phyloP scores from a whole-genome alignment of 2,329 filamentous ascomycete genomes.

The Fusarium oxysporum region DNA sequence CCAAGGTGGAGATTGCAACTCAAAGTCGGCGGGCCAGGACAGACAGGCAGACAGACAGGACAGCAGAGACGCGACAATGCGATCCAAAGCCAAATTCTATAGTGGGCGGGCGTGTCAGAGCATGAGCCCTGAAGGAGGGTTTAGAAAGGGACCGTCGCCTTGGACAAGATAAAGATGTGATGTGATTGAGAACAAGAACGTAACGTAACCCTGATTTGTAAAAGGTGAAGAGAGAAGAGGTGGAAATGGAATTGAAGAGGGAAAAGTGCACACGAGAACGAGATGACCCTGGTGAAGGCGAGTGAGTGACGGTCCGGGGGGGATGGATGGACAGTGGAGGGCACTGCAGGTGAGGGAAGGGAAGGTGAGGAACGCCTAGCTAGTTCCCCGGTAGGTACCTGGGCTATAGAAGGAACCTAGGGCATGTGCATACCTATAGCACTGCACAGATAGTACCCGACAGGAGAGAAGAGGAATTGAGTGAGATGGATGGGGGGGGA shows the following conservation, averaged over 20 bases:
- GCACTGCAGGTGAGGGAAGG: slow-evolving; percentile 18
- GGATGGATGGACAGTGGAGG: not conserved
- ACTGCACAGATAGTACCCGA: not conserved
- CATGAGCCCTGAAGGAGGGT: slow-evolving; percentile 23
- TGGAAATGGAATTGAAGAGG: slow-evolving; percentile 30
- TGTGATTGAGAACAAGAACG: slow-evolving; percentile 11
- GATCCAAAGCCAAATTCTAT: slow-evolving; percentile 5
- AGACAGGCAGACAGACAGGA: not conserved
- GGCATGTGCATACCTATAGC: not conserved
- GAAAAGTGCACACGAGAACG: slow-evolving; percentile 36
- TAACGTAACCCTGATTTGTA: slow-evolving; percentile 7
- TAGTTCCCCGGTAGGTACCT: not conserved
- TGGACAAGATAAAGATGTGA: not conserved
- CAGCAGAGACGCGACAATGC: slow-evolving; percentile 24
- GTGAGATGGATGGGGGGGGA: not conserved
- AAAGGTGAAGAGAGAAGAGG: slow-evolving; percentile 14
- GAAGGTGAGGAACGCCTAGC: slow-evolving; percentile 15
- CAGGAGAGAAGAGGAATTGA: not conserved
- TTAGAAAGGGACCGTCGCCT: not conserved
- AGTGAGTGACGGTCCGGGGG: slow-evolving; percentile 5
- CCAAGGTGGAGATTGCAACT: slow-evolving; percentile 11
- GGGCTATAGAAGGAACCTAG: not conserved
- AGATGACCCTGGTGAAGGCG: slow-evolving; percentile 20
- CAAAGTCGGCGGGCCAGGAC: not conserved
- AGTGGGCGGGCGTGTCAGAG: slow-evolving; percentile 32